Conservation (phyloP, 2,329 filamentous ascomycete genomes). For the Tolypocladium tundrense region DNA sequence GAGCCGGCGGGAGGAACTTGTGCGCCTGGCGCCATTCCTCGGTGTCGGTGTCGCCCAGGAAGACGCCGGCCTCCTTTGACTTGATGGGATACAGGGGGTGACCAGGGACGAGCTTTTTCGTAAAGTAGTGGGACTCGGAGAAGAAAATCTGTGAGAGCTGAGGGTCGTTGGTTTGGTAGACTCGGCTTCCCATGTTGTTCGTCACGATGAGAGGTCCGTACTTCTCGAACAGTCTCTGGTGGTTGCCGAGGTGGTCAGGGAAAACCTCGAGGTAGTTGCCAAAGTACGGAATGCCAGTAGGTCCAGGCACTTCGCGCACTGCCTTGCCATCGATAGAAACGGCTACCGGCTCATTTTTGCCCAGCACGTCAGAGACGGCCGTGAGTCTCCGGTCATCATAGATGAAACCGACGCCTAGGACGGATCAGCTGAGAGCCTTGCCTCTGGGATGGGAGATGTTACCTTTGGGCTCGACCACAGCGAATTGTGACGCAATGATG, state of each 20-base stretch:
- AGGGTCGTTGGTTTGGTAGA: slow-evolving; percentile 42
- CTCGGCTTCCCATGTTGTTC: slow-evolving; percentile 36
- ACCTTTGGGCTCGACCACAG: slow-evolving; percentile 31
- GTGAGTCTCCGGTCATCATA: slow-evolving; percentile 19
- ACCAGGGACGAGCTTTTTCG: slow-evolving; percentile 38
- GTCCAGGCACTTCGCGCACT: slow-evolving; percentile 40
- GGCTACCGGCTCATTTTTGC: slow-evolving; percentile 21
- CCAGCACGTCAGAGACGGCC: slow-evolving; percentile 23
- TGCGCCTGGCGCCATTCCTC: slow-evolving; percentile 41
- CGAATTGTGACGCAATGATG: slow-evolving; percentile 30
- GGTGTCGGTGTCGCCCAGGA: slow-evolving; percentile 39
- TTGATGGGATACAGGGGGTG: slow-evolving; percentile 36
- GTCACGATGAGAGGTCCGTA: slow-evolving; percentile 44
- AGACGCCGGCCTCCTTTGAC: slow-evolving; percentile 27
- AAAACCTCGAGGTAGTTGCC: slow-evolving; percentile 46
- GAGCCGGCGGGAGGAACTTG: slow-evolving; percentile 51
- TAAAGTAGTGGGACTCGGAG: slow-evolving; percentile 40
- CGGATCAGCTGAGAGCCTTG: background rate
- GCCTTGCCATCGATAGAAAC: slow-evolving; percentile 38
- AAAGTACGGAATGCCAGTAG: slow-evolving; percentile 34
- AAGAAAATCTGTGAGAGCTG: slow-evolving; percentile 33
- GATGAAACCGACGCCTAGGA: slow-evolving; percentile 26
- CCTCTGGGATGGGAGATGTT: background rate
- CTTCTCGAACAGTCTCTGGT: slow-evolving; percentile 40
- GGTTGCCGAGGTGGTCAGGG: slow-evolving; percentile 48